These are phyloP conservation scores for Salix arbutifolia DNA, from an alignment of 345 rosid genomes.

Conservation along the genomic window DNA sequence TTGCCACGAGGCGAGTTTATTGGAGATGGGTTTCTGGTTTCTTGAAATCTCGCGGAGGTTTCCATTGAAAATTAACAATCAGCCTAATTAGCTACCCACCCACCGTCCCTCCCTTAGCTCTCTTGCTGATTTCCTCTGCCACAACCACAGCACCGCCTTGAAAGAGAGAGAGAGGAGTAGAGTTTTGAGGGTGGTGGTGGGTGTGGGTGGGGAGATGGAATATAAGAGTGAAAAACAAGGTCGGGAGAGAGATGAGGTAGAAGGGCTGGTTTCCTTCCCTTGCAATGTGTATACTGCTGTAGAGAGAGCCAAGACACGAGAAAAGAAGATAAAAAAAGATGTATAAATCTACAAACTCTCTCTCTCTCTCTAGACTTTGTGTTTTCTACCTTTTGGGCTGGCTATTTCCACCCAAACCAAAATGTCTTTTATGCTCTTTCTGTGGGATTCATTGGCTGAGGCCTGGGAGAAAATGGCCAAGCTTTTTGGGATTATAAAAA, in stretches of 20 bases:
- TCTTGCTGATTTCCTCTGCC: background rate
- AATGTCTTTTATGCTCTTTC: background rate
- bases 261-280: slow-evolving; percentile 7
- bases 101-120: background rate
- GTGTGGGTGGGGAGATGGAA: background rate
- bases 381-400: background rate
- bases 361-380: background rate
- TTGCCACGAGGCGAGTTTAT: slow-evolving; percentile 44
- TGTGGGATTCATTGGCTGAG: background rate
- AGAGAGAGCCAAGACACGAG: background rate
- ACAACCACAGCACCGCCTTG: background rate
- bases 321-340: background rate
- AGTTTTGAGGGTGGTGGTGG: background rate
- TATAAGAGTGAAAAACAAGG: slow-evolving; percentile 44
- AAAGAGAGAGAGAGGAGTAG: slow-evolving; percentile 3
- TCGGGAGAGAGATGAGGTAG: background rate
- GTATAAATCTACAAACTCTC: background rate
- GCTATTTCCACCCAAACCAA: background rate
- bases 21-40: slow-evolving; percentile 51
- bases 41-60: slow-evolving; percentile 40
- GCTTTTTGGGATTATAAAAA: slow-evolving; percentile 33
- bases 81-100: no score
- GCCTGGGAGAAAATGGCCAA: slow-evolving; percentile 9
- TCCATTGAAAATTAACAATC: slow-evolving; percentile 56
- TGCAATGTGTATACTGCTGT: slow-evolving; percentile 21